phyloP scores from a whole-genome alignment of 2,329 filamentous ascomycete species.

The Arthrocladium fulminans region DNA sequence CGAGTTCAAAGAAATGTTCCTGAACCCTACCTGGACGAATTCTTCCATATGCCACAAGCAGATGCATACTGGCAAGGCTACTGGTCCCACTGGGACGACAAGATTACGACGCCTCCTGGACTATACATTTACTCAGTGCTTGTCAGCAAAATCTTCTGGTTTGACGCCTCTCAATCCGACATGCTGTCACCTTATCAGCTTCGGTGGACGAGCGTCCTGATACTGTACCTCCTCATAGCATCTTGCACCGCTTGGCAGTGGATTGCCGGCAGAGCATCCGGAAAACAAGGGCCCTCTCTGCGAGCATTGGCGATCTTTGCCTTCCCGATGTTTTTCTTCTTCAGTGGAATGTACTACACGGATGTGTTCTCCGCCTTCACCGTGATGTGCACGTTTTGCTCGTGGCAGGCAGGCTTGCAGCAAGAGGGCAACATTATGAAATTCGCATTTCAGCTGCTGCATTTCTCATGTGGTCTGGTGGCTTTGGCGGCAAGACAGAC shows the following conservation, averaged over 20 bases:
- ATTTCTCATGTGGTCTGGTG: conserved; percentile 51
- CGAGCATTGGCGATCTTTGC: conserved; percentile 48
- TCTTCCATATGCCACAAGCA: conserved; percentile 71
- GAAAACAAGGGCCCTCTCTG: conserved; percentile 41
- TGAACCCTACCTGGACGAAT: conserved; percentile 50
- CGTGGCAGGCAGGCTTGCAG: conserved; percentile 21
- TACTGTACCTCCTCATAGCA: conserved; percentile 18
- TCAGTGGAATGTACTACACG: conserved; percentile 90
- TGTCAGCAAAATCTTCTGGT: conserved; percentile 38
- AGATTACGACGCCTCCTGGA: conserved; percentile 92
- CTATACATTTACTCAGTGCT: conserved; percentile 54
- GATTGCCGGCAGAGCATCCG: conserved; percentile 41
- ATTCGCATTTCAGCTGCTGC: conserved; percentile 23
- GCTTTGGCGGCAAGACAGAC: conserved; percentile 80
- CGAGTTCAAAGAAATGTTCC: conserved; percentile 43
- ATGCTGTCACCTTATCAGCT: not conserved
- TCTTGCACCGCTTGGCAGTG: conserved; percentile 15
- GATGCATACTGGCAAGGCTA: conserved; percentile 72
- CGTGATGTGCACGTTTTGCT: conserved; percentile 62
- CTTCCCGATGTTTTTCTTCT: conserved; percentile 91
- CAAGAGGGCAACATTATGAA: conserved; percentile 14
- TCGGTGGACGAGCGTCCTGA: conserved; percentile 15
- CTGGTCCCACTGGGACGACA: conserved; percentile 81
- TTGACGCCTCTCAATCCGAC: conserved; percentile 18
- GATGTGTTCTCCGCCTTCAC: conserved; percentile 73